Evolutionary conservation across 768 basidiomycete species (phyloP).

Genomic region (Rhodotorula kratochvilovae): DNA sequence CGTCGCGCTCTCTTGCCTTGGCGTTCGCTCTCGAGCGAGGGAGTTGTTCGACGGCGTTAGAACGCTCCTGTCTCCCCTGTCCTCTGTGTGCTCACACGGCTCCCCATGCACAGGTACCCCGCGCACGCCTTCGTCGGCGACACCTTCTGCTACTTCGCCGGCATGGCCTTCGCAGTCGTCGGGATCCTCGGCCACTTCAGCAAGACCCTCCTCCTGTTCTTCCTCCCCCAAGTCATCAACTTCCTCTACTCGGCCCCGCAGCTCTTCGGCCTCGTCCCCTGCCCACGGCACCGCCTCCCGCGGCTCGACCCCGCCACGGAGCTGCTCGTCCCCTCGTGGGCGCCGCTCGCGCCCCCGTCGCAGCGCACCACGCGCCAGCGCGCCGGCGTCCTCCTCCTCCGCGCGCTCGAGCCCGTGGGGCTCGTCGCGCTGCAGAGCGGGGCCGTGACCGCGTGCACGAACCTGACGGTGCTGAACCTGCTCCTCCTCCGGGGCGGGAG

Average conservation of each 20-base stretch:
- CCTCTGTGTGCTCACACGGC: too few species aligned
- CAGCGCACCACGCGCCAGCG: background rate
- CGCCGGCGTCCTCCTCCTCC: constrained; percentile 53
- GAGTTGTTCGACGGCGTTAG: too few species aligned
- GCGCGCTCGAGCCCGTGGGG: constrained; percentile 59
- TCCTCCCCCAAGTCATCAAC: constrained; percentile 97
- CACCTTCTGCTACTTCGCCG: constrained; percentile 93
- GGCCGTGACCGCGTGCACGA: constrained; percentile 68
- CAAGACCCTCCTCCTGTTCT: constrained; percentile 92
- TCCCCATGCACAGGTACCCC: constrained; percentile 67
- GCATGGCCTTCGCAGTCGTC: constrained; percentile 98
- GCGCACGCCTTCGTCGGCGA: constrained; percentile 92
- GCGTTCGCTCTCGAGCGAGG: background rate
- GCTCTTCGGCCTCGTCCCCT: constrained; percentile 85
- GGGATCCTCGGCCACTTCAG: constrained; percentile 96
- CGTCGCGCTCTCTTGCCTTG: background rate
- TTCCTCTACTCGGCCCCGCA: constrained; percentile 92
- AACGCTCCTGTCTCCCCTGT: too few species aligned
- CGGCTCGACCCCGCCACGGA: constrained; percentile 73
- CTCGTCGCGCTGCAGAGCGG: constrained; percentile 63
- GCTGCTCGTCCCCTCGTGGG: constrained; percentile 59
- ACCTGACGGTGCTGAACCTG: constrained; percentile 85
- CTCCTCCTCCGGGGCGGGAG: constrained; percentile 74
- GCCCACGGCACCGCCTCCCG: constrained; percentile 90
- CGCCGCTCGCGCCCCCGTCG: background rate